Evolutionary conservation across 2,329 filamentous ascomycete species (phyloP).

Genomic region (Curvularia spicifera): DNA sequence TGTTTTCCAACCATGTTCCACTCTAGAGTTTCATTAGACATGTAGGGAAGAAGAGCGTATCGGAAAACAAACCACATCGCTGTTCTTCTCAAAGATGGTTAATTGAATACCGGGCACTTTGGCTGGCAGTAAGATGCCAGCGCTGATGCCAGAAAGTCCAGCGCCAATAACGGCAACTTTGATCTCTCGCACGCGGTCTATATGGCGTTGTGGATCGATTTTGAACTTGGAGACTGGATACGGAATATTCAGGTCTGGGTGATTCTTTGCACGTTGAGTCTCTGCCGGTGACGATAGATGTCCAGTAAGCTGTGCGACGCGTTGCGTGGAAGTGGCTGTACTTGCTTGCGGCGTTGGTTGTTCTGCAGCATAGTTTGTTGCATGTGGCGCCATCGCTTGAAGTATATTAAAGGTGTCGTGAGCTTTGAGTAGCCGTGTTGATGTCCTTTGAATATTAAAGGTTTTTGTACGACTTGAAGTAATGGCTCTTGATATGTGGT

Average conservation of each 20-base stretch:
- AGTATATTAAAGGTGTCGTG: conserved; percentile 5
- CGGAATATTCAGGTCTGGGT: conserved; percentile 21
- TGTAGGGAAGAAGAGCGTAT: not conserved
- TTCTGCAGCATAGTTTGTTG: conserved; percentile 21
- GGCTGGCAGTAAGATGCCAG: conserved; percentile 69
- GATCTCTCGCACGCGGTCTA: conserved; percentile 42
- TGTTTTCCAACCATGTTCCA: conserved; percentile 49
- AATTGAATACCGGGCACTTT: conserved; percentile 73
- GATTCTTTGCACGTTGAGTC: conserved; percentile 23
- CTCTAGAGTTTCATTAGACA: conserved; percentile 17
- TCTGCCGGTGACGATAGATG: conserved; percentile 33
- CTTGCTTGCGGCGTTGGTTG: conserved; percentile 19
- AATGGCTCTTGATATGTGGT: not conserved
- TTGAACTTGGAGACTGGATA: conserved; percentile 39
- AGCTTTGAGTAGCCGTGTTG: not conserved
- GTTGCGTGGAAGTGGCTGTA: conserved; percentile 28
- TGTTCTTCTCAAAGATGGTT: conserved; percentile 56
- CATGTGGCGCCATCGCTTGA: conserved; percentile 25
- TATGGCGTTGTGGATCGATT: conserved; percentile 35
- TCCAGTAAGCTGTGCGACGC: conserved; percentile 36
- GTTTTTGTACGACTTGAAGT: not conserved
- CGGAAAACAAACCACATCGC: conserved; percentile 42
- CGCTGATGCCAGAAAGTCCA: conserved; percentile 67
- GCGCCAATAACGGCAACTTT: conserved; percentile 69
- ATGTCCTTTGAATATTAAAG: not conserved